phyloP scores from a whole-genome alignment of 106 monocot species.

The Platanthera zijinensis region DNA sequence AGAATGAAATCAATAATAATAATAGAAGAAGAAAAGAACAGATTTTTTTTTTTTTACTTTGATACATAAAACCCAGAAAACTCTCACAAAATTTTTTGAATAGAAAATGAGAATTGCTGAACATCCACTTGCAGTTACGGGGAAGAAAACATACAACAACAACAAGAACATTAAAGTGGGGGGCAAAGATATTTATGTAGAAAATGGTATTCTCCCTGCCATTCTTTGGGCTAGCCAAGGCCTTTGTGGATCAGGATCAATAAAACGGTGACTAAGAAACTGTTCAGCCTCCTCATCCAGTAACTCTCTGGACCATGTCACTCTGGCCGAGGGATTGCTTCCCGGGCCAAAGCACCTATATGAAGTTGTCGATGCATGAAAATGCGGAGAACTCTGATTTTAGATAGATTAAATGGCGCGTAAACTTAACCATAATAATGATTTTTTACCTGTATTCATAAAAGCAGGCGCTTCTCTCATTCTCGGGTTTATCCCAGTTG shows the following conservation, averaged over 20 bases:
- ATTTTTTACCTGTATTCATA: slow-evolving; percentile 76
- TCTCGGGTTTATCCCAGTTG: slow-evolving; percentile 86
- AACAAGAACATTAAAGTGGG: background rate
- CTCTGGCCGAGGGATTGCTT: slow-evolving; percentile 35
- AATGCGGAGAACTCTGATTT: background rate
- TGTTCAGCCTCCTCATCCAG: slow-evolving; percentile 75
- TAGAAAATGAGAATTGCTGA: too few relatives aligned
- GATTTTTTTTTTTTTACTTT: too few relatives aligned
- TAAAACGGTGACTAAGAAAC: slow-evolving; percentile 59
- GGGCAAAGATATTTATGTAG: slow-evolving; percentile 19
- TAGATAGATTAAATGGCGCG: background rate
- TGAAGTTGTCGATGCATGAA: background rate
- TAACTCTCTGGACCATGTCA: slow-evolving; percentile 75
- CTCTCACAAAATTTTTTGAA: too few relatives aligned
- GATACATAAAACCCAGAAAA: too few relatives aligned
- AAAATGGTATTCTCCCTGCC: slow-evolving; percentile 51
- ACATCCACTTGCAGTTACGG: too few relatives aligned
- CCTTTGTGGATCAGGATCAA: slow-evolving; percentile 60
- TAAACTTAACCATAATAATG: background rate
- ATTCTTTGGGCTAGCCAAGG: slow-evolving; percentile 72
- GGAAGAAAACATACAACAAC: too few relatives aligned
- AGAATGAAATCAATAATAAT: too few relatives aligned
- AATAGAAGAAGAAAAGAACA: too few relatives aligned
- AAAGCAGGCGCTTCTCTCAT: slow-evolving; percentile 84
- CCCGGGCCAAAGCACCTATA: slow-evolving; percentile 85